Conservation (phyloP, 2,329 filamentous ascomycete genomes). For the Aspergillus sp. region DNA sequence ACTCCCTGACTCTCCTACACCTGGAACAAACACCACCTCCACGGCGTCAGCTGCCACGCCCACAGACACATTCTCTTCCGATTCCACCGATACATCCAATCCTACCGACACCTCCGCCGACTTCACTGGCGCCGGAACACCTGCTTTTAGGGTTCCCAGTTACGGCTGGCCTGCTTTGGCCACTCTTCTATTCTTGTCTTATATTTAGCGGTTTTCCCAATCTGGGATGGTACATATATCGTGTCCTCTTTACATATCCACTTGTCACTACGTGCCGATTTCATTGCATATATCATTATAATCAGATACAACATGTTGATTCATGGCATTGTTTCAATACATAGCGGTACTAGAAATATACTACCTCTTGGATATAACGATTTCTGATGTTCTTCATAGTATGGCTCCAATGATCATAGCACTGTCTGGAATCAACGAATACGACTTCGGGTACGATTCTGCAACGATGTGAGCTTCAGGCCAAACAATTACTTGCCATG, state of each 20-base stretch:
- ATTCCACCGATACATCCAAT: constrained; percentile 11
- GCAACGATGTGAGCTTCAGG: constrained; percentile 13
- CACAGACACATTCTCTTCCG: constrained; percentile 13
- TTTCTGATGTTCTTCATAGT: background rate
- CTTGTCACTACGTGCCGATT: background rate
- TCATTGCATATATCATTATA: constrained; percentile 8
- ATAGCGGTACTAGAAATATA: background rate
- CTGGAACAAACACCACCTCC: constrained; percentile 13
- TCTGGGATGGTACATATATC: background rate
- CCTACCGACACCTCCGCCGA: constrained; percentile 7
- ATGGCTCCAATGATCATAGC: constrained; percentile 12
- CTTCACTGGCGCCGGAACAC: constrained; percentile 11
- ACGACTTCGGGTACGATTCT: constrained; percentile 46
- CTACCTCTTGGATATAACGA: background rate
- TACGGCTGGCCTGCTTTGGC: constrained; percentile 19
- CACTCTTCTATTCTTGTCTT: constrained; percentile 14
- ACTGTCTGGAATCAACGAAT: constrained; percentile 39
- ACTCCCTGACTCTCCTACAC: constrained; percentile 12
- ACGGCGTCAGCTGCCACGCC: constrained; percentile 12
- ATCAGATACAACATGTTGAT: constrained; percentile 10
- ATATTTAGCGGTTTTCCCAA: constrained; percentile 6
- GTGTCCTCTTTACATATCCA: constrained; percentile 1
- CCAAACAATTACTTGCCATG: background rate
- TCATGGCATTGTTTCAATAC: constrained; percentile 3
- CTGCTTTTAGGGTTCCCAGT: constrained; percentile 4